These are phyloP conservation scores for Ammopiptanthus mongolicus DNA, from an alignment of 306 rosid genomes.

Conservation along the genomic window DNA sequence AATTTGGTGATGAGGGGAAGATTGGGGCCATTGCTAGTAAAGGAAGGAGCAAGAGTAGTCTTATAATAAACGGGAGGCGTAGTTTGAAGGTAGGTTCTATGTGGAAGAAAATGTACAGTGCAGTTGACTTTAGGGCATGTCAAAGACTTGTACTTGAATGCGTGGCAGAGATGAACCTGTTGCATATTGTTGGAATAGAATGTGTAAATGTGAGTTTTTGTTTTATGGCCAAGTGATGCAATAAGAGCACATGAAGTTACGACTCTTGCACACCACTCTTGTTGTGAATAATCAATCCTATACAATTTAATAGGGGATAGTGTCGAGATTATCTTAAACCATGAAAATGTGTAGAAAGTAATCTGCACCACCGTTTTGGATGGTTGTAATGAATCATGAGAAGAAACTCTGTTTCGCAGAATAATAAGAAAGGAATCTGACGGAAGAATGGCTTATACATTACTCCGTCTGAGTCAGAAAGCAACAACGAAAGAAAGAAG, in stretches of 20 bases:
- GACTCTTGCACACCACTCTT: no score
- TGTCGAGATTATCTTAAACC: background rate
- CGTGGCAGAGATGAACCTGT: conserved; percentile 7
- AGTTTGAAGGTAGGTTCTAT: background rate
- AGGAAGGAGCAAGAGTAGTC: background rate
- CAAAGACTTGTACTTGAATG: background rate
- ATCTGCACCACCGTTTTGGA: background rate
- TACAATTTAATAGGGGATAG: background rate
- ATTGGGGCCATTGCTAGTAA: background rate
- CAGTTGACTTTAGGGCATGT: background rate
- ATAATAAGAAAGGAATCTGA: background rate
- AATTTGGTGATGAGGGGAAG: background rate
- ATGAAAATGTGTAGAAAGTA: background rate
- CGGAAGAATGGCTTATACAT: background rate
- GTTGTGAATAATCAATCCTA: no score
- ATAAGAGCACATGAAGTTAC: no score
- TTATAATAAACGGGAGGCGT: background rate
- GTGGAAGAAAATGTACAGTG: background rate
- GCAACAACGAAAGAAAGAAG: background rate
- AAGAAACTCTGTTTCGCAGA: no score
- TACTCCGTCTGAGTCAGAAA: background rate
- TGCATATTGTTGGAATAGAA: background rate
- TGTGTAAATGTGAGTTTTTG: background rate
- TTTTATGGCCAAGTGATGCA: no score
- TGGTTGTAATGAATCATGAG: background rate